Percentiles rank a stretch among this genome's conserved stretches.
Evolutionary conservation across 2,329 filamentous ascomycete genomes (phyloP).

Genomic region (Exophiala dermatitidis): DNA sequence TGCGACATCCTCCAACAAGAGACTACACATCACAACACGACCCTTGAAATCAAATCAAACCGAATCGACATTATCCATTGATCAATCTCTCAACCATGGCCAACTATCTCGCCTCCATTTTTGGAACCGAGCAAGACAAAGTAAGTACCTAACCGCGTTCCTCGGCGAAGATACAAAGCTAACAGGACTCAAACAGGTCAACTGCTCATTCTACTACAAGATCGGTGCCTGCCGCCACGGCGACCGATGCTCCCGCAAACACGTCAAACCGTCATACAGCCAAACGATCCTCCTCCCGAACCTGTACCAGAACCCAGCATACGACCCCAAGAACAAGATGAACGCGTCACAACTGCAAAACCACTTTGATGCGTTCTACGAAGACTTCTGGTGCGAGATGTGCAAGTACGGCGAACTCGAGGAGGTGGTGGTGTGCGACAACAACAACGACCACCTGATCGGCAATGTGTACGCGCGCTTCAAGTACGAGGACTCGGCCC

Average conservation of each 20-base stretch:
- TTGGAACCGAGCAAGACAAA: slow-evolving; percentile 99
- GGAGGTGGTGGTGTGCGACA: slow-evolving; percentile 97
- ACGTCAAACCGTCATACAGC: slow-evolving; percentile 97
- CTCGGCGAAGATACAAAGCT: slow-evolving; percentile 17
- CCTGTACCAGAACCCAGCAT: slow-evolving; percentile 97
- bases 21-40: no score
- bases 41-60: not conserved
- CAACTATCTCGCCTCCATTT: slow-evolving; percentile 98
- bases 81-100: slow-evolving; percentile 54
- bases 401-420: slow-evolving; percentile 98
- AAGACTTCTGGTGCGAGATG: slow-evolving; percentile 99
- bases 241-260: slow-evolving; percentile 95
- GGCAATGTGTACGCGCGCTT: slow-evolving; percentile 99
- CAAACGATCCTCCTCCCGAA: slow-evolving; percentile 98
- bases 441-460: slow-evolving; percentile 98
- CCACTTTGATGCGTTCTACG: slow-evolving; percentile 99
- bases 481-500: slow-evolving; percentile 97
- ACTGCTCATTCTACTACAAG: slow-evolving; percentile 99
- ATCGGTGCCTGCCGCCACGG: slow-evolving; percentile 98
- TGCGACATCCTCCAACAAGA: no score
- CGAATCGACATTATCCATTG: not conserved
- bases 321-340: slow-evolving; percentile 96
- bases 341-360: slow-evolving; percentile 93
- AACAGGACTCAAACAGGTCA: slow-evolving; percentile 49
- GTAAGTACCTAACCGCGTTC: slow-evolving; percentile 20